These are phyloP conservation scores for Pichia scutulata DNA, from an alignment of 805 yeast genomes.

Conservation along the genomic window DNA sequence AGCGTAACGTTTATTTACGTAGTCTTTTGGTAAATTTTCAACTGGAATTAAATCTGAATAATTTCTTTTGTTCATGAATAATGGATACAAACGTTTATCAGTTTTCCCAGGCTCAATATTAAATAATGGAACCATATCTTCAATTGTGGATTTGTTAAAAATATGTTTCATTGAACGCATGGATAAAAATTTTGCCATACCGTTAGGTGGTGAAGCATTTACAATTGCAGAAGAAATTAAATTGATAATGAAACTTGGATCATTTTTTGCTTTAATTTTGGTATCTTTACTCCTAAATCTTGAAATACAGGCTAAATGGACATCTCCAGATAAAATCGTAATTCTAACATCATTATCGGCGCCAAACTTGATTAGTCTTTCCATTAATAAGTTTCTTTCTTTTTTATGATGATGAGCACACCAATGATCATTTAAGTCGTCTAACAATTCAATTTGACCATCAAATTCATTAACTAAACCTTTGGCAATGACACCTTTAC, in stretches of 20 bases:
- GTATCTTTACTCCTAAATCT: slow-evolving; percentile 54
- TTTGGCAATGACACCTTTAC: slow-evolving; percentile 52
- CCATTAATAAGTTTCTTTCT: slow-evolving; percentile 70
- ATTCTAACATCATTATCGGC: slow-evolving; percentile 57
- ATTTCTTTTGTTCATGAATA: slow-evolving; percentile 58
- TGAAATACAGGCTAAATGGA: slow-evolving; percentile 82
- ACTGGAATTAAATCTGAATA: slow-evolving; percentile 63
- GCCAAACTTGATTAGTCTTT: slow-evolving; percentile 57
- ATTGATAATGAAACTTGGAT: slow-evolving; percentile 72
- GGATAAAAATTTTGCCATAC: slow-evolving; percentile 69
- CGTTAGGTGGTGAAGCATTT: slow-evolving; percentile 88
- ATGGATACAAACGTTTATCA: slow-evolving; percentile 33
- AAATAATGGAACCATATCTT: slow-evolving; percentile 76
- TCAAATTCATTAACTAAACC: slow-evolving; percentile 89
- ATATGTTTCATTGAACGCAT: slow-evolving; percentile 63
- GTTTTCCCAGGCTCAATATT: slow-evolving; percentile 47
- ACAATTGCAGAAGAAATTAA: slow-evolving; percentile 85
- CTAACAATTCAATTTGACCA: slow-evolving; percentile 84
- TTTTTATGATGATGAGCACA: slow-evolving; percentile 79
- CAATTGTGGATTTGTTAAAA: slow-evolving; percentile 49
- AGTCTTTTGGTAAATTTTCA: slow-evolving; percentile 25
- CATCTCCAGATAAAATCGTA: slow-evolving; percentile 88
- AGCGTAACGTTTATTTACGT: slow-evolving; percentile 1
- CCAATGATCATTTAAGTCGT: slow-evolving; percentile 96
- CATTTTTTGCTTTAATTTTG: slow-evolving; percentile 48